Base-by-base conservation (phyloP, 2,329 filamentous ascomycete genomes). In the Sarocladium oryzae region DNA sequence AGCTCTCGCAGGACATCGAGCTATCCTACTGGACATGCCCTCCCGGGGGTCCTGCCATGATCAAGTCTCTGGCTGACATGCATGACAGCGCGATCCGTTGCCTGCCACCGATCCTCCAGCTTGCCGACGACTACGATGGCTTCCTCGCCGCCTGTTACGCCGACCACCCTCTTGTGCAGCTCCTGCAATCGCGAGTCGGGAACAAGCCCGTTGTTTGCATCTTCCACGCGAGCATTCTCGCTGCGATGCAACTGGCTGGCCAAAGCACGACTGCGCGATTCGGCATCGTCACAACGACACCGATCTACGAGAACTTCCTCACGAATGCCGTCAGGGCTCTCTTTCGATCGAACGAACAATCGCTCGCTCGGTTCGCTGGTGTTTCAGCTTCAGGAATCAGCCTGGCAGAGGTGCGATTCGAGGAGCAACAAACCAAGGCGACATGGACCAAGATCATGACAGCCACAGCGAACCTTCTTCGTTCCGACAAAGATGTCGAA, bases 81-180 rank as follows among this genome's bases (percentile, higher is more conserved):
- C 40, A 45, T 26, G 53, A 53, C 15, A 55, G 53, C 51, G 53
- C 51, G 9, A 37, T 49, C 13, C 51, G 49, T 13, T 53, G 53
- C 48, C 32, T 55, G 2, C 51, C 53, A 3, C 37, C 52, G 2
- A 51, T 55, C 16, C 51, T 53, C 3, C 23, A 51, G 10, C 32
- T 55, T n/a, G 43, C 38, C 2, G 30, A 30, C 23, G 49, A 51
- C 32, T 55, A 35, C 38, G 53, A 55, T 45, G 53, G 53, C 2
- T 55, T 55, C 51, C 53, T 55, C 6, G 53, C 38, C 4, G 53
- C 53, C 5, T 55, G 53, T 49, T 55, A 55, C 45, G 53, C 53
- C n/a, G 53, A 55, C 41, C 53, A 55, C 16, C 53, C 53, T 0
- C 10, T 55, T 9, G 51, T 55, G 4, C 49, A 49, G 9, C 49